Conservation (phyloP, 1,139 yeast species). For the Geotrichum citri-aurantii region DNA sequence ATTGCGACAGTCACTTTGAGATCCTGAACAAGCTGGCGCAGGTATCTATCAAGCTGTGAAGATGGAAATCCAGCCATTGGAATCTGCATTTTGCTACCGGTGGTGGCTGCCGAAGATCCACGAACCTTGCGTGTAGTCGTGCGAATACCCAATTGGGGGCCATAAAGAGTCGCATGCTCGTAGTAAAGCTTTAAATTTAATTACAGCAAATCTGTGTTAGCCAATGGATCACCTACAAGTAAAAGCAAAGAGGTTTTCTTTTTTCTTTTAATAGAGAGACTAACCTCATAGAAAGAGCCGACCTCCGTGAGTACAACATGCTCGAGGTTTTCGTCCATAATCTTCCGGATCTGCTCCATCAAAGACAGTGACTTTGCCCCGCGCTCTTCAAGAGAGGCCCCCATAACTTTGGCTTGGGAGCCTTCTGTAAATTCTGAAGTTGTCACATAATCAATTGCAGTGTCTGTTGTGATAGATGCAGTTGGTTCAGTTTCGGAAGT, state of each 20-base stretch:
- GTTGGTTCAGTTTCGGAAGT: background rate
- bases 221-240: background rate
- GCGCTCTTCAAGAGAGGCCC: background rate
- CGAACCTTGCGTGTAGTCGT: constrained; percentile 42
- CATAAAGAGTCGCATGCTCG: constrained; percentile 75
- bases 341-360: constrained; percentile 26
- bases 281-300: constrained; percentile 74
- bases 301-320: constrained; percentile 83
- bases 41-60: constrained; percentile 62
- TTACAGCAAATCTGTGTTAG: background rate
- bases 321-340: constrained; percentile 51
- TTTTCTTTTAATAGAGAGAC: too few relatives aligned
- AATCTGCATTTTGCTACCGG: constrained; percentile 44
- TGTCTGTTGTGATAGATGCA: background rate
- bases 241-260: background rate
- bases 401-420: background rate
- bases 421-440: background rate
- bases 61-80: constrained; percentile 93
- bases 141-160: constrained; percentile 62
- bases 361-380: constrained; percentile 23
- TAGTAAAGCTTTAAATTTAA: constrained; percentile 43
- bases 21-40: constrained; percentile 66
- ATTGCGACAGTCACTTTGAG: constrained; percentile 68
- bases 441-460: background rate
- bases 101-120: constrained; percentile 14